Conservation (phyloP, 345 rosid species). For the Pelargonium nanum region DNA sequence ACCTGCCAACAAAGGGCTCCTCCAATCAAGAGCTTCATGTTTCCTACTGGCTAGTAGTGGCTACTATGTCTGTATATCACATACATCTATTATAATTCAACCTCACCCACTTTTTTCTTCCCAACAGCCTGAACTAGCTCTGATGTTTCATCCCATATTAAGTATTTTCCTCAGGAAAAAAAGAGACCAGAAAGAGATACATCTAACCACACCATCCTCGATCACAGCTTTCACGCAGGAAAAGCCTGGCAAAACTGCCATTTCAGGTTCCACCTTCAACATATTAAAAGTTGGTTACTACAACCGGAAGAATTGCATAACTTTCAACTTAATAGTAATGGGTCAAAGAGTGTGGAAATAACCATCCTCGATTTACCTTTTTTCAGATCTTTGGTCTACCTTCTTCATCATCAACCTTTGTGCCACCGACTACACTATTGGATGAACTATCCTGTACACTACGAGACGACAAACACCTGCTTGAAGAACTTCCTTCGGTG, state of each 20-base stretch:
- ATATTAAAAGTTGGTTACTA: neutral
- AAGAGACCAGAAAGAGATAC: neutral
- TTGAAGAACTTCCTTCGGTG: constrained; percentile 45
- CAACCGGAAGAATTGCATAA: neutral
- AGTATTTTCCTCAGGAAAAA: too few relatives aligned
- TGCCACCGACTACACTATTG: constrained; percentile 48
- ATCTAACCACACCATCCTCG: too few relatives aligned
- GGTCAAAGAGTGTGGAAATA: neutral
- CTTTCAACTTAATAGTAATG: neutral
- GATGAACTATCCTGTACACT: constrained; percentile 71
- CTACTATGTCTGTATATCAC: neutral
- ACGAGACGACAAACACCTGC: constrained; percentile 61
- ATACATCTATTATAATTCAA: too few relatives aligned
- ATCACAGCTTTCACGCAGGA: too few relatives aligned
- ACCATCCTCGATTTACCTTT: neutral
- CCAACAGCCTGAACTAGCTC: neutral
- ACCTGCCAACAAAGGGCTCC: neutral
- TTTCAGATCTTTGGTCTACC: constrained; percentile 9
- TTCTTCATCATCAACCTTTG: constrained; percentile 19
- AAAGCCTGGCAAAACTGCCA: too few relatives aligned
- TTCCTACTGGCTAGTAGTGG: neutral
- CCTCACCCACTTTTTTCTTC: neutral
- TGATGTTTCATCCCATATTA: neutral
- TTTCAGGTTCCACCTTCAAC: neutral
- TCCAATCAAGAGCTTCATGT: neutral